Conservation (phyloP, 2,329 filamentous ascomycete species). For the Colletotrichum tropicicola region DNA sequence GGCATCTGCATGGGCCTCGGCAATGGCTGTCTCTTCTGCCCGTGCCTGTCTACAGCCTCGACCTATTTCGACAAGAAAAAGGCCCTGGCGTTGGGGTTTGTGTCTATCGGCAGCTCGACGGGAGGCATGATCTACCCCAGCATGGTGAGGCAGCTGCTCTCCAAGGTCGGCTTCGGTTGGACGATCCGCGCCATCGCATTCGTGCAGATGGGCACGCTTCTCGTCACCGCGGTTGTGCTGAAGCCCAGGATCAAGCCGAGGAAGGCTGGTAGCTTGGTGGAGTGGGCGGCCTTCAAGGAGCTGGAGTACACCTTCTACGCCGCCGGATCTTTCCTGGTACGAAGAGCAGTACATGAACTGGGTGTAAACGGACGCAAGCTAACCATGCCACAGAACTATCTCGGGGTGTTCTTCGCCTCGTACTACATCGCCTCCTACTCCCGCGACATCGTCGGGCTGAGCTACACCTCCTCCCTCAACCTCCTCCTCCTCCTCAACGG, state of each 20-base stretch:
- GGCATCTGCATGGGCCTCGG: slow-evolving; percentile 65
- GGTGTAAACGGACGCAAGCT: not conserved
- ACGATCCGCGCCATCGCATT: slow-evolving; percentile 68
- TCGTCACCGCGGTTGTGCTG: slow-evolving; percentile 47
- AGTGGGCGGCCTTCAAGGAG: slow-evolving; percentile 56
- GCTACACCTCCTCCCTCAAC: slow-evolving; percentile 62
- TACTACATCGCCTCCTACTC: slow-evolving; percentile 66
- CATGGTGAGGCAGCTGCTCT: slow-evolving; percentile 64
- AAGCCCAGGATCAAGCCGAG: slow-evolving; percentile 52
- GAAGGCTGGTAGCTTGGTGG: slow-evolving; percentile 50
- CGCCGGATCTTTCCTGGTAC: slow-evolving; percentile 40
- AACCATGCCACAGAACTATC: slow-evolving; percentile 48
- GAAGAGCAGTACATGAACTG: not conserved
- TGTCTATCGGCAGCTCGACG: slow-evolving; percentile 67
- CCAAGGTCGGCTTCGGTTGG: slow-evolving; percentile 65
- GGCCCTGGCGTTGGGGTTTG: slow-evolving; percentile 68
- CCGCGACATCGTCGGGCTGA: slow-evolving; percentile 50
- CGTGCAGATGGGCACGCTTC: slow-evolving; percentile 57
- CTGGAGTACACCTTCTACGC: slow-evolving; percentile 52
- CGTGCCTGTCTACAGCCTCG: slow-evolving; percentile 70
- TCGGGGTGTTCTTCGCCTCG: slow-evolving; percentile 65
- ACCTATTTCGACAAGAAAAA: slow-evolving; percentile 70
- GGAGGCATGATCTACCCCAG: slow-evolving; percentile 66
- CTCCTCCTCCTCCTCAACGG: slow-evolving; percentile 73
- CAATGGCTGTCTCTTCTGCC: slow-evolving; percentile 71